These are phyloP conservation scores for Amanita muscaria DNA, from an alignment of 768 basidiomycete species.

Conservation along the genomic window DNA sequence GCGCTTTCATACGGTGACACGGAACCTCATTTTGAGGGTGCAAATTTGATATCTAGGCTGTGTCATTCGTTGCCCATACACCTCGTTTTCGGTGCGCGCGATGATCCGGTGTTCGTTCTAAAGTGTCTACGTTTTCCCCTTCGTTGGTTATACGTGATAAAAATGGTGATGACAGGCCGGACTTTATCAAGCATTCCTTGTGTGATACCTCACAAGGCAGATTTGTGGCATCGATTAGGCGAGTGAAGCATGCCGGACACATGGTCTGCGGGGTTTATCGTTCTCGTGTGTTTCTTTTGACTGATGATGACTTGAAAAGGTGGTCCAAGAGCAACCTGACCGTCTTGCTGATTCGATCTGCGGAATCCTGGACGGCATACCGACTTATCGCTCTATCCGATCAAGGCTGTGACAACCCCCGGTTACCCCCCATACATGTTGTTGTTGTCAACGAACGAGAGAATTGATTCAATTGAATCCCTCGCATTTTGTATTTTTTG, in stretches of 20 bases:
- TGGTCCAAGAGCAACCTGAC: conserved; percentile 39
- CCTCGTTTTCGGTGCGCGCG: conserved; percentile 37
- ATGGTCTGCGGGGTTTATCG: conserved; percentile 23
- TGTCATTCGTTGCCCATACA: conserved; percentile 32
- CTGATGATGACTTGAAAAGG: conserved; percentile 17
- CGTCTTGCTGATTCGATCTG: conserved; percentile 26
- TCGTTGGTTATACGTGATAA: neutral
- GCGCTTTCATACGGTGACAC: conserved; percentile 36
- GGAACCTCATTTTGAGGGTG: conserved; percentile 35
- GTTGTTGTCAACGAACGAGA: too few species aligned
- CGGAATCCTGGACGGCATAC: conserved; percentile 22
- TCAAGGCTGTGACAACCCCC: conserved; percentile 20
- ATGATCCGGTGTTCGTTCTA: conserved; percentile 34
- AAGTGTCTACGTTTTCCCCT: conserved; percentile 1
- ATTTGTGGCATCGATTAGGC: conserved; percentile 32
- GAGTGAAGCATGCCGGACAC: conserved; percentile 38
- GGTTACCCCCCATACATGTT: too few species aligned
- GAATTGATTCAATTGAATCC: too few species aligned
- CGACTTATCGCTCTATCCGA: neutral
- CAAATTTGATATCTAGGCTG: conserved; percentile 24
- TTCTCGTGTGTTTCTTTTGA: neutral
- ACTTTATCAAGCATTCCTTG: conserved; percentile 36
- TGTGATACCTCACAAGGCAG: conserved; percentile 32
- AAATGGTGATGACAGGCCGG: conserved; percentile 22
- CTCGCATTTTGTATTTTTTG: too few species aligned